phyloP scores from a whole-genome alignment of 345 rosid species.

The Ricinus communis region DNA sequence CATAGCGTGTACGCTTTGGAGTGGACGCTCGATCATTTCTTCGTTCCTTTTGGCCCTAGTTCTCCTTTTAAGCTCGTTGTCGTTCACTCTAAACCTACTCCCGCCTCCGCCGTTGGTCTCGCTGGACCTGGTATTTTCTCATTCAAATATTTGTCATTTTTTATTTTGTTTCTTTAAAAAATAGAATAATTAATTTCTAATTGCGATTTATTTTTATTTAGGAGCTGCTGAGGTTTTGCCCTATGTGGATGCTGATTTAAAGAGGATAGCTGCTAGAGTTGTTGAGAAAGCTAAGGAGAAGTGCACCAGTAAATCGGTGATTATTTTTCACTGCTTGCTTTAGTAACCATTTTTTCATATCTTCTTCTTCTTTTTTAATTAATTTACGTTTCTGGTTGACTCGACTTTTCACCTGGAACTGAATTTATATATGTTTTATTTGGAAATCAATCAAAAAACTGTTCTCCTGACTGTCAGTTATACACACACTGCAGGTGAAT shows the following conservation, averaged over 20 bases:
- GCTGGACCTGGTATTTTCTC: slow-evolving; percentile 87
- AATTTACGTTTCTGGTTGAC: too few relatives aligned
- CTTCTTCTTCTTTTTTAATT: too few relatives aligned
- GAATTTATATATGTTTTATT: too few relatives aligned
- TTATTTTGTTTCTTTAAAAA: neutral
- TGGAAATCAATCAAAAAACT: too few relatives aligned
- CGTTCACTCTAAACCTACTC: slow-evolving; percentile 75
- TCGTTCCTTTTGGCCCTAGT: slow-evolving; percentile 50
- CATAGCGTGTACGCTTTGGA: slow-evolving; percentile 75
- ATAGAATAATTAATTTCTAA: too few relatives aligned
- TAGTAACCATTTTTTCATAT: neutral
- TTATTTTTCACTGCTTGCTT: neutral
- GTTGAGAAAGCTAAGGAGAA: slow-evolving; percentile 61
- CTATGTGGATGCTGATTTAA: slow-evolving; percentile 71
- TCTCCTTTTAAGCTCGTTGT: slow-evolving; percentile 72
- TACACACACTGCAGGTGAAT: slow-evolving; percentile 68
- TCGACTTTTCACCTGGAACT: too few relatives aligned
- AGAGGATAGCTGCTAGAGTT: slow-evolving; percentile 62
- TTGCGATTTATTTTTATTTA: slow-evolving; percentile 5
- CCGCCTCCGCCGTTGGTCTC: slow-evolving; percentile 57
- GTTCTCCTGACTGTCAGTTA: too few relatives aligned
- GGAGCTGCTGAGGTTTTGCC: slow-evolving; percentile 78
- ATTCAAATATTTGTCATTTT: too few relatives aligned
- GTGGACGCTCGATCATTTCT: slow-evolving; percentile 85
- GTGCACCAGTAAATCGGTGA: slow-evolving; percentile 64